Evolutionary conservation across 805 yeast species (phyloP), one percentile per base, ranked within the genome.

Genomic region (Saturnispora besseyi): DNA sequence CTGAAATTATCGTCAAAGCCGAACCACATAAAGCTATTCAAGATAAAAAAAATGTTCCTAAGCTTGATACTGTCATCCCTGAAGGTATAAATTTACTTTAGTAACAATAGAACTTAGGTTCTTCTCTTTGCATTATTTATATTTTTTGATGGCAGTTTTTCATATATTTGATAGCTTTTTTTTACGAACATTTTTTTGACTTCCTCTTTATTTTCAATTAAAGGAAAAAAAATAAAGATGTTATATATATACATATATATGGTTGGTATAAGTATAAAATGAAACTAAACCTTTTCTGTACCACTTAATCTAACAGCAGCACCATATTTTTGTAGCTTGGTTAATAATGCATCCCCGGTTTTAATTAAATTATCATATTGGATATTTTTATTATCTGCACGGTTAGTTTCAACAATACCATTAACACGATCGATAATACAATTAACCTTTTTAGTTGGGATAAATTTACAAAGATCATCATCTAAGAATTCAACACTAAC

Each of bases 301-400:
- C 98, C 97, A 62, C 95, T 84, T 60, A 93, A 76, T 66, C 95
- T 86, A 45, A 93, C 98, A 22, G 97, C 96, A 42, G 98, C 96
- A 44, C 96, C 96, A 60, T 91, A 93, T 67, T 90, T 93, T 67
- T 93, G 99, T 62, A 93, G 76, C 67, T 91, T 93, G 15, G 99
- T 91, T 64, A 93, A 78, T 60, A 93, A 74, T 2, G 82, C 80
- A 63, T 93, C 99, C 55, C 99, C 98, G 64, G 84, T 95, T 67
- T 87, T 89, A 60, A 93, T 82, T 61, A 93, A 76, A 55, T 74
- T 67, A 64, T 89, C 96, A 67, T 90, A 93, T 69, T 91, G 98
- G 50, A 87, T 85, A 64, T 93, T 91, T 70, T 93, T 93, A 70
- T 85, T 89, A 66, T 93, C 99, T 2, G 97, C 96, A 58, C 98